Evolutionary conservation across 805 yeast species (phyloP).

Genomic region (Yarrowia porcina): DNA sequence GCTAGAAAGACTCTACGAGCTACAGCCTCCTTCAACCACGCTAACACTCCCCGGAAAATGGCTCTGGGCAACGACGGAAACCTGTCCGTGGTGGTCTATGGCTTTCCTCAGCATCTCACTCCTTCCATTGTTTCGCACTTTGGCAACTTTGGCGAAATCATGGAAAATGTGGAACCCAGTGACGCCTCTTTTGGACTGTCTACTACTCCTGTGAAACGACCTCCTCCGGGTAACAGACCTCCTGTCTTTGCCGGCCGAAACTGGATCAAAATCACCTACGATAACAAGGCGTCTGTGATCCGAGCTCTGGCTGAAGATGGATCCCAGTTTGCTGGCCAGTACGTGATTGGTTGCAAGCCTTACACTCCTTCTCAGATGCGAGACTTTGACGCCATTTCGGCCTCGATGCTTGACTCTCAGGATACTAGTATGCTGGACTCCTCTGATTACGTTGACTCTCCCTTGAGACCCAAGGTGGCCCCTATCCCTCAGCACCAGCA

Average conservation of each 20-base stretch:
- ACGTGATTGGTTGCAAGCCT: conserved; percentile 65
- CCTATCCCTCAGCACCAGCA: no score
- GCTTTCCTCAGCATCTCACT: conserved; percentile 78
- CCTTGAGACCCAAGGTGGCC: background rate
- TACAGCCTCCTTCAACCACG: conserved; percentile 16
- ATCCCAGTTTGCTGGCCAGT: conserved; percentile 57
- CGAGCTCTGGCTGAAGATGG: conserved; percentile 88
- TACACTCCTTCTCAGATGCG: conserved; percentile 48
- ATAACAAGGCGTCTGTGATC: conserved; percentile 66
- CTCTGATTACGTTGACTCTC: conserved; percentile 26
- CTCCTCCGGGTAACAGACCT: conserved; percentile 29
- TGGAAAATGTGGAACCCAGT: conserved; percentile 57
- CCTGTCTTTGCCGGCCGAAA: conserved; percentile 83
- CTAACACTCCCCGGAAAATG: conserved; percentile 2
- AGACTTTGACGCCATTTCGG: conserved; percentile 26
- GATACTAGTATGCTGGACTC: conserved; percentile 27
- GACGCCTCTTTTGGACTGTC: conserved; percentile 36
- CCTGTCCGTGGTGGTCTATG: conserved; percentile 77
- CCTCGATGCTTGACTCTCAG: background rate
- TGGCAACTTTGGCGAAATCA: conserved; percentile 70
- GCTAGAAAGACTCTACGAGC: conserved; percentile 2
- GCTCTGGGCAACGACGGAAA: conserved; percentile 38
- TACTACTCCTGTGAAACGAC: conserved; percentile 36
- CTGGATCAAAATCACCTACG: conserved; percentile 90
- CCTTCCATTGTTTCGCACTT: conserved; percentile 67